Evolutionary conservation across 2,329 filamentous ascomycete species (phyloP).

Genomic region (Pseudogymnoascus sp.): DNA sequence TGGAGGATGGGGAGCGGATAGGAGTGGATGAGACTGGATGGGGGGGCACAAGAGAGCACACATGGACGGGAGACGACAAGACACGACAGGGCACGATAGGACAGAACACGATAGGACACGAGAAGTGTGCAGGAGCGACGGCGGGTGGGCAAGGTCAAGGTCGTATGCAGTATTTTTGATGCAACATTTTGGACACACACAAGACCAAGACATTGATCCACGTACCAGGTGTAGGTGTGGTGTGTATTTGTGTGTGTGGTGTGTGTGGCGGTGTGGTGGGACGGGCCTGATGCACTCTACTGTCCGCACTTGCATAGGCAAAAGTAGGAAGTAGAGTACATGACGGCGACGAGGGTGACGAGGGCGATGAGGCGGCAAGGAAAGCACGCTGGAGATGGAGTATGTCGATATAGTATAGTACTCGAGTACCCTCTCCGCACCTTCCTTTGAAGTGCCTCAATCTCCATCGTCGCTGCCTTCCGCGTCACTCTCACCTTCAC

Average conservation of each 20-base stretch:
- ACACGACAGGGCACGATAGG: no score
- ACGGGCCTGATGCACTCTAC: neutral
- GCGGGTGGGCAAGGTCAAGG: neutral
- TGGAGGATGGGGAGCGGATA: neutral
- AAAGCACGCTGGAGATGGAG: neutral
- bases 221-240: neutral
- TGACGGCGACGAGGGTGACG: neutral
- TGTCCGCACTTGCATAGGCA: neutral
- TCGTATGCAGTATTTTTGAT: neutral
- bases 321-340: neutral
- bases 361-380: neutral
- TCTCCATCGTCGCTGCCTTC: neutral
- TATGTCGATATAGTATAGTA: neutral
- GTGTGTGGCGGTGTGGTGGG: neutral
- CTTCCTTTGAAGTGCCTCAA: no score
- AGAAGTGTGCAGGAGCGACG: neutral
- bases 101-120: neutral
- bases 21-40: neutral
- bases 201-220: neutral
- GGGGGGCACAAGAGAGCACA: neutral
- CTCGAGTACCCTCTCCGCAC: no score
- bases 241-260: neutral
- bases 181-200: neutral
- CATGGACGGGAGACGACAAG: neutral
- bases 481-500: neutral